Percentiles rank a stretch among this genome's conserved stretches.
These are phyloP conservation scores for Rhizopogon roseolus DNA, from an alignment of 768 basidiomycete species.

Conservation along the genomic window DNA sequence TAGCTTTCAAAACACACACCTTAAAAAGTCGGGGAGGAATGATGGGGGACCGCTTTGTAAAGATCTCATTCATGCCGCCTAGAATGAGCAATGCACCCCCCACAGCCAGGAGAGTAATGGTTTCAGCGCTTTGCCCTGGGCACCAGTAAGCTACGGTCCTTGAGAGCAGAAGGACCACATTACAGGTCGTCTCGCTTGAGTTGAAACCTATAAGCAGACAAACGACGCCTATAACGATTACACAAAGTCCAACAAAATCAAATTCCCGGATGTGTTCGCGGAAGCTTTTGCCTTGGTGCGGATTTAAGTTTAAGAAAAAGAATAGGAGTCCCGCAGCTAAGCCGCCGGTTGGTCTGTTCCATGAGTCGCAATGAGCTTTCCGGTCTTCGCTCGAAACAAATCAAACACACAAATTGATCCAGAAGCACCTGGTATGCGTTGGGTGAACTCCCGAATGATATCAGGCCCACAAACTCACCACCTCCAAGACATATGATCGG, in stretches of 20 bases:
- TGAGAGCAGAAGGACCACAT: not conserved
- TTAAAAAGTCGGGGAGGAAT: conserved; percentile 36
- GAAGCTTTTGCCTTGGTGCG: conserved; percentile 25
- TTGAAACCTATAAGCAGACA: conserved; percentile 36
- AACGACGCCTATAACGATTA: conserved; percentile 30
- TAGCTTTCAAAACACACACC: conserved; percentile 9
- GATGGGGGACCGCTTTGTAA: conserved; percentile 30
- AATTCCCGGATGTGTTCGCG: conserved; percentile 29
- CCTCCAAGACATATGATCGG: conserved; percentile 34
- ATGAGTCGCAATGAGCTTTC: not conserved
- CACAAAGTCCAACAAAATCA: conserved; percentile 34
- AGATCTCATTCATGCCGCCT: conserved; percentile 29
- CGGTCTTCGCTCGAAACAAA: not conserved
- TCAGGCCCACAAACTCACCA: conserved; percentile 23
- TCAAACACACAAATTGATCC: conserved; percentile 27
- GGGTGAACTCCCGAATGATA: not conserved
- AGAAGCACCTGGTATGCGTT: conserved; percentile 27
- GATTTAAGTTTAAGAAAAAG: conserved; percentile 31
- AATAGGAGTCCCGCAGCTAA: conserved; percentile 26
- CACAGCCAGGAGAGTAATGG: conserved; percentile 32
- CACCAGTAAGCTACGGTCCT: not conserved
- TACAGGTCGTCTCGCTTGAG: conserved; percentile 28
- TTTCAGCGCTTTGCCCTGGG: conserved; percentile 25
- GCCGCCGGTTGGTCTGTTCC: conserved; percentile 31
- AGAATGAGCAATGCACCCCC: conserved; percentile 26